A percentile compares a stretch with the other conserved stretches of the same genome.
These are phyloP conservation scores for Termitomyces eurrhizus DNA, from an alignment of 768 basidiomycete species.

Conservation along the genomic window DNA sequence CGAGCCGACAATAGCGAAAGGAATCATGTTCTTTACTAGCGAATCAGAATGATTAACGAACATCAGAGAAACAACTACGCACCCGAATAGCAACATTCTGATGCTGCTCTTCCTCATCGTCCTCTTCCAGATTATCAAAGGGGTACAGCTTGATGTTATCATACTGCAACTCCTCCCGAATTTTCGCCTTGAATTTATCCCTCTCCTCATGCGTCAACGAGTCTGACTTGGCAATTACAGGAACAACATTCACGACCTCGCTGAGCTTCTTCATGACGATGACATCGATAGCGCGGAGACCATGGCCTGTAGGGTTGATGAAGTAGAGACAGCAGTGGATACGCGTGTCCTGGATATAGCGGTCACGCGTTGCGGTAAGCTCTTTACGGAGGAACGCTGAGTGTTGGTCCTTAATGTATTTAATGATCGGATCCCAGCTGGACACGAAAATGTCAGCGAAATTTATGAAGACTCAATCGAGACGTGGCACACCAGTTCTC, in stretches of 20 bases:
- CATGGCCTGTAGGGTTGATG: conserved; percentile 98
- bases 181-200: conserved; percentile 92
- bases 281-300: conserved; percentile 92
- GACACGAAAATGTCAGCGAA: background rate
- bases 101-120: conserved; percentile 87
- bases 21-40: conserved; percentile 73
- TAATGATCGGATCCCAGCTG: conserved; percentile 98
- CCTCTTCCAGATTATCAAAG: conserved; percentile 89
- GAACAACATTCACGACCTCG: conserved; percentile 98
- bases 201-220: conserved; percentile 92
- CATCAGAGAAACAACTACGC: conserved; percentile 20
- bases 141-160: conserved; percentile 95
- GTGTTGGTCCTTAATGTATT: conserved; percentile 99
- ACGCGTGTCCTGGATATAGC: conserved; percentile 96
- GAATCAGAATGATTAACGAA: background rate
- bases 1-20: conserved; percentile 97
- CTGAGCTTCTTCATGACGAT: conserved; percentile 99
- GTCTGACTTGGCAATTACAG: conserved; percentile 98
- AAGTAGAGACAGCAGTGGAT: conserved; percentile 99
- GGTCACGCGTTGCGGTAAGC: conserved; percentile 97
- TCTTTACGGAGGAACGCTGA: conserved; percentile 98
- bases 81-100: conserved; percentile 90
- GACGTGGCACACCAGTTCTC: conserved; percentile 77
- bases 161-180: conserved; percentile 87
- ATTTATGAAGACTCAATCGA: background rate